phyloP scores from a whole-genome alignment of 345 rosid species.

The Eutrema heterophyllum region DNA sequence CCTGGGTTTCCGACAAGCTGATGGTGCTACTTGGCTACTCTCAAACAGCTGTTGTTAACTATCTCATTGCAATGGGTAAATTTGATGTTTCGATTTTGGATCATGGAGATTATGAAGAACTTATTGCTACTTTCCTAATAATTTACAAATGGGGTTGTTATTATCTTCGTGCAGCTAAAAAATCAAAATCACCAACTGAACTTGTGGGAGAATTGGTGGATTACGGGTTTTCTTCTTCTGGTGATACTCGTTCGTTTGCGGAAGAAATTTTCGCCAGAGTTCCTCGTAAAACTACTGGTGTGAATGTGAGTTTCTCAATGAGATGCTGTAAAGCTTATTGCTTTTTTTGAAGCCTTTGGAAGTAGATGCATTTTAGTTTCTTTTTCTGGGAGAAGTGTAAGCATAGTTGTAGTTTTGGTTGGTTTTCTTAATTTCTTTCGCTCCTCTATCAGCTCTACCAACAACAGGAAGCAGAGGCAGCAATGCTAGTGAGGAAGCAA shows the following conservation, averaged over 20 bases:
- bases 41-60: constrained; percentile 63
- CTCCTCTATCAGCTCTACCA: constrained; percentile 54
- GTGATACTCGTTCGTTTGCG: constrained; percentile 48
- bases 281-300: constrained; percentile 43
- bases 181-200: constrained; percentile 57
- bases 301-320: constrained; percentile 49
- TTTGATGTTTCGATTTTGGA: constrained; percentile 12
- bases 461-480: constrained; percentile 85
- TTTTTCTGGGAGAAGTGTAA: not conserved
- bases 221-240: constrained; percentile 47
- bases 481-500: constrained; percentile 70
- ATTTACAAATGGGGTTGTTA: not conserved
- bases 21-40: constrained; percentile 75
- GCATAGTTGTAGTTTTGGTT: not conserved
- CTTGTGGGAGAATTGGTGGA: constrained; percentile 48
- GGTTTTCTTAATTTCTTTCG: not conserved
- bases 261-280: constrained; percentile 53
- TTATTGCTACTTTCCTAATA: not conserved
- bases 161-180: constrained; percentile 51
- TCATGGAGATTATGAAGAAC: constrained; percentile 9
- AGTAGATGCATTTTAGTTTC: not conserved
- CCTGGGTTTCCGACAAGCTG: constrained; percentile 83
- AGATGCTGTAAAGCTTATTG: not conserved
- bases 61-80: constrained; percentile 60
- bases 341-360: not conserved